Evolutionary conservation across 1,284 basidiomycete species (phyloP).

Genomic region (Trichosporon sp.): DNA sequence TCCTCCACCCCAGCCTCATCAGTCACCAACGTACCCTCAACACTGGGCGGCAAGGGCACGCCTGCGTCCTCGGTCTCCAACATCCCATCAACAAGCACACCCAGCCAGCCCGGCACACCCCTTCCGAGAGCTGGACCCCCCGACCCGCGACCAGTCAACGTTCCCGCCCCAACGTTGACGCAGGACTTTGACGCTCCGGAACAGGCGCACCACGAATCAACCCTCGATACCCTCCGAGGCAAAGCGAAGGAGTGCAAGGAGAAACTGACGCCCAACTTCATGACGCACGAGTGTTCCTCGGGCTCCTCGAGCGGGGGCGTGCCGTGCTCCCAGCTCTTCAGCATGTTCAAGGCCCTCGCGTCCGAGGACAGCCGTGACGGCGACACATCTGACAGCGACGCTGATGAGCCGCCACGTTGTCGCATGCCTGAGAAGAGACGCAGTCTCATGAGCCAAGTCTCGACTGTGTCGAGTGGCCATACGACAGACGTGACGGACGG

Average conservation of each 20-base stretch:
- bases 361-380: conserved; percentile 24
- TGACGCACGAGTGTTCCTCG: no score
- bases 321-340: conserved; percentile 45
- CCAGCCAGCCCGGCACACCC: background rate
- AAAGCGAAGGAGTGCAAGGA: background rate
- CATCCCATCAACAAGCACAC: background rate
- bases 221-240: background rate
- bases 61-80: background rate
- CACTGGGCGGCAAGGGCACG: background rate
- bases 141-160: background rate
- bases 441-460: conserved; percentile 8
- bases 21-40: background rate
- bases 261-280: conserved; percentile 1
- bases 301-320: conserved; percentile 4
- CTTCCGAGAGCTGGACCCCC: background rate
- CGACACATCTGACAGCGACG: conserved; percentile 31
- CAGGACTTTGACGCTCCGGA: background rate
- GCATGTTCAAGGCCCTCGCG: conserved; percentile 49
- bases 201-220: background rate
- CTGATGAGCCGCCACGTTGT: background rate
- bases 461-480: background rate
- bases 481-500: background rate
- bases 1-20: background rate
- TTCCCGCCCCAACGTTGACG: background rate
- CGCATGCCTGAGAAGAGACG: background rate